Evolutionary conservation across 176 grass and related monocot genomes (phyloP).

Genomic region (Puccinellia tenuiflora): DNA sequence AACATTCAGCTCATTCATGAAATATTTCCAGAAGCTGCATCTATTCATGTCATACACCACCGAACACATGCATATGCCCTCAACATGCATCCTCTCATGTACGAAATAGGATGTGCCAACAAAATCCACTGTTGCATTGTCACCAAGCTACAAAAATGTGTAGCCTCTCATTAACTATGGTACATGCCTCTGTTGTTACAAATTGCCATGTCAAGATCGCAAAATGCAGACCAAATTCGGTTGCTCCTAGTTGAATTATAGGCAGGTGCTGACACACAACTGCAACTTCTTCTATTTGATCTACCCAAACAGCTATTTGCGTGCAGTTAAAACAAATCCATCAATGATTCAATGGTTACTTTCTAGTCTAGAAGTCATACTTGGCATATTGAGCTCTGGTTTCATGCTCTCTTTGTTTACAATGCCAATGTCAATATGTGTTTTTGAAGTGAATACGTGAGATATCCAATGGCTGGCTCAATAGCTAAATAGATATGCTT

Average conservation of each 20-base stretch:
- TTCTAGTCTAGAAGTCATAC: neutral
- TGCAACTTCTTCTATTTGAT: neutral
- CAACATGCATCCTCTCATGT: neutral
- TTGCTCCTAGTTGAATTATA: neutral
- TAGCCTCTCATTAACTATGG: neutral
- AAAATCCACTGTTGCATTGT: neutral
- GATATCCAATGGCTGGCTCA: neutral
- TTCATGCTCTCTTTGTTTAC: neutral
- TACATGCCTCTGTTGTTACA: neutral
- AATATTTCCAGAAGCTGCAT: neutral
- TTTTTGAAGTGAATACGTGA: neutral
- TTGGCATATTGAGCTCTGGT: neutral
- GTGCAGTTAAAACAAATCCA: neutral
- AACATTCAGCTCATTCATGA: neutral
- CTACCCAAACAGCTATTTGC: neutral
- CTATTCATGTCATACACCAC: neutral
- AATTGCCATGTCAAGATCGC: neutral
- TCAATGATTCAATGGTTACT: neutral
- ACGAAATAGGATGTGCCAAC: neutral
- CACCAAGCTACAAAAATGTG: neutral
- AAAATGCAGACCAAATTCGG: neutral
- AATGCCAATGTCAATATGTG: neutral
- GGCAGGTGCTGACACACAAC: neutral
- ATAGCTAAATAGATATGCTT: slow-evolving; percentile 4
- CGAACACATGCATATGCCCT: neutral